These are phyloP conservation scores for Cryphonectria naterciae DNA, from an alignment of 2,329 filamentous ascomycete genomes.

Conservation along the genomic window DNA sequence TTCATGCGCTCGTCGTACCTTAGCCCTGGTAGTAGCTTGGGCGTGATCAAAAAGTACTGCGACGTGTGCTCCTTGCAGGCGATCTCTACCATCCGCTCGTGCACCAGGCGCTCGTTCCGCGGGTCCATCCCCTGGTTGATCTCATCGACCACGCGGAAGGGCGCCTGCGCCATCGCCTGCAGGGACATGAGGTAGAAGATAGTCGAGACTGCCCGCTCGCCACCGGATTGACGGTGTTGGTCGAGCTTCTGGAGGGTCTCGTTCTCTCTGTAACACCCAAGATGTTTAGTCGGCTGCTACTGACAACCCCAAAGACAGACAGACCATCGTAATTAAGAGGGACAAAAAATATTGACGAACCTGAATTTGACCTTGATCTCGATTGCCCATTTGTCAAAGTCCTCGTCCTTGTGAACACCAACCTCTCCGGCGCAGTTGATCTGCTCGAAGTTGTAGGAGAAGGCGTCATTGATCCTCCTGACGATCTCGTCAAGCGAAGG, in stretches of 20 bases:
- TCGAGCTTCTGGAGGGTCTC: constrained; percentile 85
- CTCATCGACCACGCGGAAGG: constrained; percentile 97
- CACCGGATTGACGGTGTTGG: constrained; percentile 92
- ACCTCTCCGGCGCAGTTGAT: constrained; percentile 96
- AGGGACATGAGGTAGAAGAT: constrained; percentile 99
- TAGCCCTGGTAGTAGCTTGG: constrained; percentile 85
- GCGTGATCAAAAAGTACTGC: constrained; percentile 96
- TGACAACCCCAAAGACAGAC: constrained; percentile 24
- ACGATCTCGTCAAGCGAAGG: constrained; percentile 79
- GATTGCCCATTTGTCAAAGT: constrained; percentile 93
- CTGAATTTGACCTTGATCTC: constrained; percentile 95
- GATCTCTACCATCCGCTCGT: constrained; percentile 97
- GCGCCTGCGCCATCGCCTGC: constrained; percentile 88
- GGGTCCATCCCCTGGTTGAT: constrained; percentile 99
- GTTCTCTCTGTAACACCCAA: constrained; percentile 61
- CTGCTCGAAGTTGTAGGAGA: constrained; percentile 89
- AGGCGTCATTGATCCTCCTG: constrained; percentile 82
- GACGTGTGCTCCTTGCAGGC: constrained; percentile 81
- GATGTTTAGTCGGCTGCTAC: constrained; percentile 29
- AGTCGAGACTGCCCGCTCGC: constrained; percentile 93
- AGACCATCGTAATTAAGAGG: background rate
- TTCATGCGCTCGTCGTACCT: constrained; percentile 91
- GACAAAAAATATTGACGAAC: constrained; percentile 47
- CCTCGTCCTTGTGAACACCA: constrained; percentile 81
- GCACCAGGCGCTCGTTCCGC: constrained; percentile 96